Evolutionary conservation across 2,329 filamentous ascomycete species (phyloP).

Genomic region (Byssothecium circinans): DNA sequence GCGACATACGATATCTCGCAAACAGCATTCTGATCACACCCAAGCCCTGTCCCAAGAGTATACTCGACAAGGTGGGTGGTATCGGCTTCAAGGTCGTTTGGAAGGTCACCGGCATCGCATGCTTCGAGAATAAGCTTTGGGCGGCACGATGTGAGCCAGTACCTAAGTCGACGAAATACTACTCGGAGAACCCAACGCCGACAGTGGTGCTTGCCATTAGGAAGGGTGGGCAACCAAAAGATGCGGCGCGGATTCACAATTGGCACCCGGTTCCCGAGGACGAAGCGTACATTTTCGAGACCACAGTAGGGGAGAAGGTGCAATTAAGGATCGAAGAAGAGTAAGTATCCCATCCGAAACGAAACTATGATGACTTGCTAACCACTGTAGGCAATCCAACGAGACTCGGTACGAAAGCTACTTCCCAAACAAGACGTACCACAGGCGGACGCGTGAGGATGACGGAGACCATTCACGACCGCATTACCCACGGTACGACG

Average conservation of each 20-base stretch:
- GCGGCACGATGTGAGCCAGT: conserved; percentile 78
- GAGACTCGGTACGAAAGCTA: conserved; percentile 67
- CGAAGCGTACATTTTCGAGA: conserved; percentile 76
- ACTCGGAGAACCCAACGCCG: conserved; percentile 78
- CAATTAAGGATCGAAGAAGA: conserved; percentile 79
- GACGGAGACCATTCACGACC: conserved; percentile 47
- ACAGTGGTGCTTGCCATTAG: conserved; percentile 81
- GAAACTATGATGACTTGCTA: neutral
- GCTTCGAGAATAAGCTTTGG: conserved; percentile 81
- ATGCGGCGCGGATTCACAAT: conserved; percentile 77
- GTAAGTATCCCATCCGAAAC: conserved; percentile 10
- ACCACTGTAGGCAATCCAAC: conserved; percentile 32
- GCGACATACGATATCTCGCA: conserved; percentile 77
- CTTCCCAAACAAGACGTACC: conserved; percentile 61
- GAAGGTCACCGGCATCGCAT: conserved; percentile 76
- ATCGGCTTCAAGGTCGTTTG: conserved; percentile 81
- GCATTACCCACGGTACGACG: conserved; percentile 26
- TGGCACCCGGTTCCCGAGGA: conserved; percentile 78
- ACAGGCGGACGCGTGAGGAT: conserved; percentile 35
- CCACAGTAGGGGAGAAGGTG: conserved; percentile 82
- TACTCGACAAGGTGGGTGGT: conserved; percentile 83
- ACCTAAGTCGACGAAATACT: conserved; percentile 61
- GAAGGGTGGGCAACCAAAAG: conserved; percentile 73
- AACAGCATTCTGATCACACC: conserved; percentile 91
- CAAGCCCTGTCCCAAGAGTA: conserved; percentile 68